Base-by-base conservation (phyloP, 2,329 filamentous ascomycete genomes). In the Sporothrix inflata region DNA sequence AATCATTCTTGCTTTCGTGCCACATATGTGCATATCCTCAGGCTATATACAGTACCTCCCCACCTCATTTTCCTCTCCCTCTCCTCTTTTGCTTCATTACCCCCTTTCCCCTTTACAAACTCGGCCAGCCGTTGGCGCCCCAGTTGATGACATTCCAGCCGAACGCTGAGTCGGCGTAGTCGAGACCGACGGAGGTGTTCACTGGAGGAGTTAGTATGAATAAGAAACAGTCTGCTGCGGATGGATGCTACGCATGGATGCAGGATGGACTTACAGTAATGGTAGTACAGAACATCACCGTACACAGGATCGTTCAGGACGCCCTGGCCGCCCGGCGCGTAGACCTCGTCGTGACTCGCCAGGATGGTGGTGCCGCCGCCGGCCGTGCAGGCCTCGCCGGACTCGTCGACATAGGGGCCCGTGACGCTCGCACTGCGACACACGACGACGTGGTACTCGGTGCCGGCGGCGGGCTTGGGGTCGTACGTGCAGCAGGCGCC, bases 401-500 rank as follows among this genome's bases (percentile, higher is more conserved):
- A 78, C 71, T 84, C 80, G 76, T 92, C 90, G 34, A 86, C 87
- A 76, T 89, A 92, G 1, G 81, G 82, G 0, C 88, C 83, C 0
- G 82, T 87, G 4, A 85, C 83, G 7, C 80, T 83, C 0, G 79
- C 82, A 4, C 86, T 88, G n/a, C 89, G 82, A 80, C 90, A 92
- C 34, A 90, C 88, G 76, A 85, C 86, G 78, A 92, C 89, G 78
- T 86, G 87, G 79, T 92, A 92, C 79, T 91, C 90, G 70, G 76
- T 81, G 38, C 73, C 73, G n/a, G 45, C 14, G 3, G 63, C 71
- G 1, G 71, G 71, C 9, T 38, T 47, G 4, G 73, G 49, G 30
- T 61, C 69, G 47, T 73, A 74, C 8, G 53, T 57, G 69, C 73
- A 74, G 55, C 73, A 74, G 0, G 77, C 78, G 74, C 90, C 85